Evolutionary conservation across 257 asterid species (phyloP), one percentile per base, ranked within the genome.

Genomic region (Nicotiana benthamiana): DNA sequence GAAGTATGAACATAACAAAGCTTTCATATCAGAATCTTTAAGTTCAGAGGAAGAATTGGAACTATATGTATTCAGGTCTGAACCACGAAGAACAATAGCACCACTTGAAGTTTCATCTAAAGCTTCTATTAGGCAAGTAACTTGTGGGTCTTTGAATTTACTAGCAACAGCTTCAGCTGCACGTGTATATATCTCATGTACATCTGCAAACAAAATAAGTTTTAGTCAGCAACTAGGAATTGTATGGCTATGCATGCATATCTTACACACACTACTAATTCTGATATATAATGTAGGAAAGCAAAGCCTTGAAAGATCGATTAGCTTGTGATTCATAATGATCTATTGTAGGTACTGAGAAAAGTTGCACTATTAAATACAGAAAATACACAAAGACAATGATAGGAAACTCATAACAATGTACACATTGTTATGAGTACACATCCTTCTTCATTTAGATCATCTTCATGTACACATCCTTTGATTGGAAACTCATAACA

Each of bases 71-170:
- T 83, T 85, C 80, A 92, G 82, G 36, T 95, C 95, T 13, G 84
- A 64, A 81, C 96, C 94, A 80, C 83, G 92, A 85, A 95, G 86
- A 80, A 93, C 85, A 61, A 90, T 75, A 81, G 94, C 89, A 82
- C 86, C 88, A 80, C 87, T 46, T 54, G 91, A 87, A 82, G 88
- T 77, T 77, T 80, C 82, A 80, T 81, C 86, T 57, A 82, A 86
- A 80, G 94, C 86, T 87, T 93, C 98, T 75, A 92, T 30, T 77
- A 95, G 83, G 87, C 86, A 95, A 83, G 98, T 87, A 78, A 87
- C 90, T 82, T 86, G 93, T 79, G 93, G 94, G 82, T 89, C 97
- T 88, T 87, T 87, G 84, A 95, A 92, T 84, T 90, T 91, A 66
- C 78, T 36, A 81, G 86, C 91, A 79, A 91, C 88, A 75, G 84